These are phyloP conservation scores for Calocera cornea DNA, from an alignment of 768 basidiomycete genomes.

Conservation along the genomic window DNA sequence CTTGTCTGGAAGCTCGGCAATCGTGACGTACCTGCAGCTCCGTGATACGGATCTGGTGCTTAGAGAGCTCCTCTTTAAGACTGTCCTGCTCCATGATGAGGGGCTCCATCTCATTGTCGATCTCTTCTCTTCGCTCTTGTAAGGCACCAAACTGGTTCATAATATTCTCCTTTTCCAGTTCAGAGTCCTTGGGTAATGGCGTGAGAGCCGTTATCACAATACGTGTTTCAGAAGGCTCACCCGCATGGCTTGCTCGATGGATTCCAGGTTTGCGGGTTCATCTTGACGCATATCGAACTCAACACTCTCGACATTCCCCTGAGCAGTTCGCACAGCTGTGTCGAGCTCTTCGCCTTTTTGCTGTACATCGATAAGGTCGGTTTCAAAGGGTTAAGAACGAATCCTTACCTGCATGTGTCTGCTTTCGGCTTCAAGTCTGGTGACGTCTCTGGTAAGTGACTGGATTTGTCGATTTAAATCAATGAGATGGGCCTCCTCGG, in stretches of 20 bases:
- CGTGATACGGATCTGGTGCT: not conserved
- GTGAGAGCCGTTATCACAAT: not conserved
- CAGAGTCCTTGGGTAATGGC: constrained; percentile 34
- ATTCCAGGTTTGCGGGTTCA: constrained; percentile 47
- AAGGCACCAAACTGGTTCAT: constrained; percentile 34
- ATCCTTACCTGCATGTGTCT: not conserved
- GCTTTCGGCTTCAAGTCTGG: not conserved
- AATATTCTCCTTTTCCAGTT: constrained; percentile 37
- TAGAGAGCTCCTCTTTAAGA: constrained; percentile 7
- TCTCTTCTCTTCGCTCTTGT: constrained; percentile 38
- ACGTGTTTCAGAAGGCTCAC: constrained; percentile 26
- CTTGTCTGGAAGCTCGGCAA: constrained; percentile 1
- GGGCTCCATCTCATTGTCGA: constrained; percentile 31
- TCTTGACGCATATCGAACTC: constrained; percentile 35
- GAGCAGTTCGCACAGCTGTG: not conserved
- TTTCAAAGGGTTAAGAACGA: not conserved
- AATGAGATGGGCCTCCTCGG: not conserved
- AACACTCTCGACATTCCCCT: not conserved
- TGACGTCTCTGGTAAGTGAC: not conserved
- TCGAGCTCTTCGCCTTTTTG: not conserved
- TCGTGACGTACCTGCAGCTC: not conserved
- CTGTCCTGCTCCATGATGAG: constrained; percentile 29
- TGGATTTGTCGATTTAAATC: not conserved
- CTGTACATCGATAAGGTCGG: not conserved
- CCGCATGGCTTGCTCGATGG: constrained; percentile 40